Evolutionary conservation across 345 rosid species (phyloP).

Genomic region (Linum lewisii): DNA sequence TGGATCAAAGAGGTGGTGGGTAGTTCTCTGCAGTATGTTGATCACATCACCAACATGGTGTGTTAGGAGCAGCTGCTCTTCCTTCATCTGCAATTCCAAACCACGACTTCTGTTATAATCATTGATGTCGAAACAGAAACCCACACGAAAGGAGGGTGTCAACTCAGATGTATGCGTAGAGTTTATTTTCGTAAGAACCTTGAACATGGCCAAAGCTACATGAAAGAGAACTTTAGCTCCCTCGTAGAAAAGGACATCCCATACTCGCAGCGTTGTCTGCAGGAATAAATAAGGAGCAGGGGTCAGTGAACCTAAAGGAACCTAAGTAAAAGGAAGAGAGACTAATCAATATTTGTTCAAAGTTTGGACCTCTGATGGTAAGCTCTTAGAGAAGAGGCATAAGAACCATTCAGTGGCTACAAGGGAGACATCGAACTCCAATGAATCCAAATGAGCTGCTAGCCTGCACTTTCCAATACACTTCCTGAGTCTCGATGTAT

Average conservation of each 20-base stretch:
- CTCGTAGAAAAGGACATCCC: slow-evolving; percentile 98
- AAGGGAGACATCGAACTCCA: slow-evolving; percentile 94
- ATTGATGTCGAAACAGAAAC: slow-evolving; percentile 1
- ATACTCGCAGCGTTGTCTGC: slow-evolving; percentile 91
- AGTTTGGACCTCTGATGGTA: slow-evolving; percentile 86
- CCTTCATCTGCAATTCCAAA: slow-evolving; percentile 72
- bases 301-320: neutral
- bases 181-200: too few species aligned
- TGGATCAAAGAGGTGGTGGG: slow-evolving; percentile 93
- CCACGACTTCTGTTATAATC: neutral
- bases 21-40: slow-evolving; percentile 69
- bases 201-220: slow-evolving; percentile 93
- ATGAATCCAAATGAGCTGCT: slow-evolving; percentile 75
- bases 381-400: slow-evolving; percentile 96
- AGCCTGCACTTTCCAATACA: slow-evolving; percentile 42
- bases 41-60: slow-evolving; percentile 96
- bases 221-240: slow-evolving; percentile 97
- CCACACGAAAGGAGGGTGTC: neutral
- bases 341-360: neutral
- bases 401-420: slow-evolving; percentile 99
- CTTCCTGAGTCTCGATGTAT: slow-evolving; percentile 4
- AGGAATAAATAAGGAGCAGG: slow-evolving; percentile 6
- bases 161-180: too few species aligned
- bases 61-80: slow-evolving; percentile 68
- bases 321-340: neutral